These are phyloP conservation scores for Trichoderma asperelloides DNA, from an alignment of 495 filamentous ascomycete genomes.

Conservation along the genomic window DNA sequence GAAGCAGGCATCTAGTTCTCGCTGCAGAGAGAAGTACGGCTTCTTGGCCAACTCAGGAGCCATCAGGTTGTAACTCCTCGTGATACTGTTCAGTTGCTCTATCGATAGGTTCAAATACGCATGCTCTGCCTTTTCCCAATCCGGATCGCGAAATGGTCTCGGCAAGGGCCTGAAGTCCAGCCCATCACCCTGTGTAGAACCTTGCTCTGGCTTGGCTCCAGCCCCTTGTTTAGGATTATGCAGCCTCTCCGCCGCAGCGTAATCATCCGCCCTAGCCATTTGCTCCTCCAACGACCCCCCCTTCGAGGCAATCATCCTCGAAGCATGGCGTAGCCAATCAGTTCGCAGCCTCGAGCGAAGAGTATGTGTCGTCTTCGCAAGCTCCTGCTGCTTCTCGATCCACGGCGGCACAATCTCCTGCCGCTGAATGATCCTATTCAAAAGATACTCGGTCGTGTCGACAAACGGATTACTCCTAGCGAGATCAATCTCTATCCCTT, in stretches of 20 bases:
- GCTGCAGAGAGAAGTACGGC: constrained; percentile 77
- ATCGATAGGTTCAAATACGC: constrained; percentile 75
- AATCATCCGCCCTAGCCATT: constrained; percentile 59
- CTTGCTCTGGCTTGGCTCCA: not conserved
- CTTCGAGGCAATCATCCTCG: constrained; percentile 66
- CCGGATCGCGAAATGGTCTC: constrained; percentile 53
- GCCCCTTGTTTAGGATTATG: constrained; percentile 41
- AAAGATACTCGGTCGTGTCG: constrained; percentile 94
- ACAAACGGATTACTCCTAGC: constrained; percentile 82
- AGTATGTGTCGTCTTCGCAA: constrained; percentile 54
- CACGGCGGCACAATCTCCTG: constrained; percentile 78
- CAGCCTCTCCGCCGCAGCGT: constrained; percentile 63
- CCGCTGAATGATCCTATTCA: constrained; percentile 97
- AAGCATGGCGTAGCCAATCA: constrained; percentile 85
- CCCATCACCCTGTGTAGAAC: constrained; percentile 19
- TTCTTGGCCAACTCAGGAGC: constrained; percentile 88
- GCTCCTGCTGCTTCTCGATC: constrained; percentile 97
- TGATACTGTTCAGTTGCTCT: constrained; percentile 65
- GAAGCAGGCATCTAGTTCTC: constrained; percentile 74
- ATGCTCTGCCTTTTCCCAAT: constrained; percentile 60
- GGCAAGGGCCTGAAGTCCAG: constrained; percentile 20
- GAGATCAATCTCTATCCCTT: constrained; percentile 66
- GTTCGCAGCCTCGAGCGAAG: constrained; percentile 67
- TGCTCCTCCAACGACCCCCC: constrained; percentile 74
- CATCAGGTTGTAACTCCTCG: constrained; percentile 89